A percentile compares a stretch with the other conserved stretches of the same genome.
These are phyloP conservation scores for Vanderwaltozyma yarrowii DNA, from an alignment of 805 yeast genomes.

Conservation along the genomic window DNA sequence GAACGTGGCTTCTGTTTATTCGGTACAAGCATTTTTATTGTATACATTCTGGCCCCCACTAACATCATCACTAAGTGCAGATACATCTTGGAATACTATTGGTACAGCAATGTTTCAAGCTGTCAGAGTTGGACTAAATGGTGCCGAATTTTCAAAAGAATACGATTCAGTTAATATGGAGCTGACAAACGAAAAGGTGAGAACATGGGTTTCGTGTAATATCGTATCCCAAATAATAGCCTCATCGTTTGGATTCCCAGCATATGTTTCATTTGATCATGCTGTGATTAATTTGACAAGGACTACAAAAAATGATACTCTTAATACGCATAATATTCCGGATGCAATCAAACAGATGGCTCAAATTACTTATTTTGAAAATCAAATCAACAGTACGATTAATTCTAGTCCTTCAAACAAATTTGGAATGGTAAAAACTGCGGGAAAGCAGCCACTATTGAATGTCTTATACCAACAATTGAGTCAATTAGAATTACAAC, in stretches of 20 bases:
- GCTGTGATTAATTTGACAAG: slow-evolving; percentile 34
- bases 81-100: slow-evolving; percentile 89
- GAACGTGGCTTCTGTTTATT: slow-evolving; percentile 83
- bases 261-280: slow-evolving; percentile 77
- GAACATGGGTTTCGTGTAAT: slow-evolving; percentile 93
- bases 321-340: slow-evolving; percentile 32
- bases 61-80: slow-evolving; percentile 89
- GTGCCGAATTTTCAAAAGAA: slow-evolving; percentile 59
- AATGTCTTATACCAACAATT: slow-evolving; percentile 61
- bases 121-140: slow-evolving; percentile 79
- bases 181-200: slow-evolving; percentile 61
- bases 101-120: slow-evolving; percentile 93
- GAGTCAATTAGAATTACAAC: slow-evolving; percentile 53
- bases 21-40: slow-evolving; percentile 84
- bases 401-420: slow-evolving; percentile 61
- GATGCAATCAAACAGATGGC: slow-evolving; percentile 61
- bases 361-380: slow-evolving; percentile 76
- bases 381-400: slow-evolving; percentile 69
- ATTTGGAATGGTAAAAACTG: slow-evolving; percentile 51
- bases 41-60: slow-evolving; percentile 95
- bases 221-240: slow-evolving; percentile 84
- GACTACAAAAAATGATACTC: no score
- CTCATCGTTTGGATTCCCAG: slow-evolving; percentile 89
- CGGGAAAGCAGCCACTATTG: slow-evolving; percentile 66
- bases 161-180: slow-evolving; percentile 34